phyloP scores from a whole-genome alignment of 768 basidiomycete species.

The Calocera cornea region DNA sequence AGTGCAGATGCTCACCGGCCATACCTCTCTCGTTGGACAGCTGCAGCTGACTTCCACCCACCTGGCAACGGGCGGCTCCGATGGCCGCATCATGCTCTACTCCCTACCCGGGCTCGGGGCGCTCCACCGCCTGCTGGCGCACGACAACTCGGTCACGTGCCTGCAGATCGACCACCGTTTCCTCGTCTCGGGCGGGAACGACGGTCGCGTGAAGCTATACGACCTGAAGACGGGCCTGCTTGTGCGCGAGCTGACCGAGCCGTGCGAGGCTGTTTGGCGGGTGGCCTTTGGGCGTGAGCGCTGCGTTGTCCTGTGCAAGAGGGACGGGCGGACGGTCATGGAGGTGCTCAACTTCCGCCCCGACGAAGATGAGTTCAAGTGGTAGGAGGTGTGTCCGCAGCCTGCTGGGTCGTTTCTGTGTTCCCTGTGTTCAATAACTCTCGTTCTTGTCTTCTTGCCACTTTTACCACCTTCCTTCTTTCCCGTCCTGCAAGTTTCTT shows the following conservation, averaged over 20 bases:
- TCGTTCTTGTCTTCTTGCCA: neutral
- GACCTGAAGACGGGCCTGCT: slow-evolving; percentile 49
- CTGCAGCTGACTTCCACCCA: slow-evolving; percentile 58
- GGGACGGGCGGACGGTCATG: slow-evolving; percentile 68
- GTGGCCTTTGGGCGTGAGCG: slow-evolving; percentile 58
- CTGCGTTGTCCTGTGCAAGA: slow-evolving; percentile 68
- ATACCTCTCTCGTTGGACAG: slow-evolving; percentile 85
- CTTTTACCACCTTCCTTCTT: neutral
- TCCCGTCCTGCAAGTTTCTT: neutral
- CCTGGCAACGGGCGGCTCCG: slow-evolving; percentile 75
- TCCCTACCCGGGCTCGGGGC: slow-evolving; percentile 33
- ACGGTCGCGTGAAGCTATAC: slow-evolving; percentile 67
- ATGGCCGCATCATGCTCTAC: slow-evolving; percentile 72
- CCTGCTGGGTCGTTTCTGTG: neutral
- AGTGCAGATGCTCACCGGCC: slow-evolving; percentile 73
- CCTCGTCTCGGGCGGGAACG: slow-evolving; percentile 74
- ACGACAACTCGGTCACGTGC: slow-evolving; percentile 73
- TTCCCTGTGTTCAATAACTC: neutral
- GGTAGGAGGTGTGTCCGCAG: neutral
- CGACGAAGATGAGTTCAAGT: slow-evolving; percentile 7
- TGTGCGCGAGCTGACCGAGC: slow-evolving; percentile 64
- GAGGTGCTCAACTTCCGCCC: slow-evolving; percentile 64
- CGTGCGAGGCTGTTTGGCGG: slow-evolving; percentile 78
- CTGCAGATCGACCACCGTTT: slow-evolving; percentile 76
- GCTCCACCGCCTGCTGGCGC: slow-evolving; percentile 40